Evolutionary conservation across 768 basidiomycete genomes (phyloP), one percentile per base, ranked within the genome.

Genomic region (Nevesoporus exiguus): DNA sequence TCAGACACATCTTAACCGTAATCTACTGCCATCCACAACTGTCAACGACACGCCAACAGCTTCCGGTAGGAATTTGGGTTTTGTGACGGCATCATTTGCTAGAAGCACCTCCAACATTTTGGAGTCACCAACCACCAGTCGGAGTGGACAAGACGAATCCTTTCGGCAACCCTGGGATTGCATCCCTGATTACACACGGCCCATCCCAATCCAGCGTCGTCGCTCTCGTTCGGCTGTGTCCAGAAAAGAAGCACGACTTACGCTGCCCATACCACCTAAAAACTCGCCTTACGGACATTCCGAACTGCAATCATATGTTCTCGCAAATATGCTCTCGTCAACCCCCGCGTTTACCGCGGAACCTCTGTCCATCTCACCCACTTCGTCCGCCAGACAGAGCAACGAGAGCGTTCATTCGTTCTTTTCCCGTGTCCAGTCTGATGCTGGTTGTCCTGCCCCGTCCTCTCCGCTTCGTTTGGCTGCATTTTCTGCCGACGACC

Each of bases 191-290:
- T 19, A 50, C 46, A 31, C 57, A 17, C 61, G 55, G 24, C 40
- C 40, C n/a, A 11, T 60, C 31, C 58, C 66, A 29, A 59, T 72
- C 17, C 69, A 71, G 43, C 69, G 69, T 50, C 57, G 71, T 51
- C 69, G 69, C 43, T 71, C 69, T 13, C 69, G 66, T 37, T 71
- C 69, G 34, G 69, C 69, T 41, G 61, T 70, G 33, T 72, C 67
- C 27, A 65, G 67, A 21, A 68, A 59, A 52, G 71, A 69, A 64
- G 69, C 61, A 5, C 65, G 65, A 44, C 54, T 57, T 47, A 63
- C 58, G 29, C 31, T 61, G 25, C 61, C 71, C 44, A 50, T 55
- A 41, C 58, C 56, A 52, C 60, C 52, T n/a, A 65, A 56, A 54
- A 67, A 67, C 25, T 72, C 69, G 2, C 69, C 69, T 27, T 70